Evolutionary conservation across 352 stramenopile genomes (phyloP).

Genomic region (Phytophthora pistaciae): DNA sequence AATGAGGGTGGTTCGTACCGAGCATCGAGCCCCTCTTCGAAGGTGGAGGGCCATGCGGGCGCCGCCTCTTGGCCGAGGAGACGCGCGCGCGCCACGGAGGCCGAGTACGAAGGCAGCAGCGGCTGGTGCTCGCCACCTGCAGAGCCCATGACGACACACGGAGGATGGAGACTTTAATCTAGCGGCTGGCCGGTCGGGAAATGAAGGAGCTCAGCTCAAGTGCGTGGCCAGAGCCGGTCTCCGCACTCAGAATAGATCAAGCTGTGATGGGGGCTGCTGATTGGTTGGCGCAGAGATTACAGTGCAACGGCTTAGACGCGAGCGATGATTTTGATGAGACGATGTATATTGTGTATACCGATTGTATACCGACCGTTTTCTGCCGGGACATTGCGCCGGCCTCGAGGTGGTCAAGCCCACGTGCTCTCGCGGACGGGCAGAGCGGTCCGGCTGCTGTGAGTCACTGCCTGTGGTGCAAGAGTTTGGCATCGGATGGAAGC

Average conservation of each 20-base stretch:
- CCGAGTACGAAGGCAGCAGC: slow-evolving; percentile 75
- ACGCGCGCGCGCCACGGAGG: slow-evolving; percentile 50
- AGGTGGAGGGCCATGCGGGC: slow-evolving; percentile 74
- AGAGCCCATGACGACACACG: slow-evolving; percentile 26
- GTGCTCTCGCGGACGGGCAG: too few species aligned
- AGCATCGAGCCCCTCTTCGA: slow-evolving; percentile 71
- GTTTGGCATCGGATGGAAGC: too few species aligned
- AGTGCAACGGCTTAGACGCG: not conserved
- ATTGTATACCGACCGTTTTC: too few species aligned
- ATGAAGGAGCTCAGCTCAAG: not conserved
- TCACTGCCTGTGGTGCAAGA: too few species aligned
- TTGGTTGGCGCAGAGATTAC: slow-evolving; percentile 22
- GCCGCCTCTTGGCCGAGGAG: slow-evolving; percentile 40
- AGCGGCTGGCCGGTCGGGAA: not conserved
- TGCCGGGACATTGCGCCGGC: too few species aligned
- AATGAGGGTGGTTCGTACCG: slow-evolving; percentile 51
- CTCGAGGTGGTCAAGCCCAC: too few species aligned
- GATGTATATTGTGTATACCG: too few species aligned
- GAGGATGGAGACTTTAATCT: not conserved
- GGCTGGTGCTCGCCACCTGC: slow-evolving; percentile 35
- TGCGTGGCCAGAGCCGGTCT: not conserved
- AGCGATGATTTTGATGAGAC: not conserved
- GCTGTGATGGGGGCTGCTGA: slow-evolving; percentile 19
- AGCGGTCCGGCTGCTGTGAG: too few species aligned
- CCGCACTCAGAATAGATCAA: slow-evolving; percentile 18